Conservation (phyloP, 2,329 filamentous ascomycete species). For the Pyrenophora tritici-repentis region DNA sequence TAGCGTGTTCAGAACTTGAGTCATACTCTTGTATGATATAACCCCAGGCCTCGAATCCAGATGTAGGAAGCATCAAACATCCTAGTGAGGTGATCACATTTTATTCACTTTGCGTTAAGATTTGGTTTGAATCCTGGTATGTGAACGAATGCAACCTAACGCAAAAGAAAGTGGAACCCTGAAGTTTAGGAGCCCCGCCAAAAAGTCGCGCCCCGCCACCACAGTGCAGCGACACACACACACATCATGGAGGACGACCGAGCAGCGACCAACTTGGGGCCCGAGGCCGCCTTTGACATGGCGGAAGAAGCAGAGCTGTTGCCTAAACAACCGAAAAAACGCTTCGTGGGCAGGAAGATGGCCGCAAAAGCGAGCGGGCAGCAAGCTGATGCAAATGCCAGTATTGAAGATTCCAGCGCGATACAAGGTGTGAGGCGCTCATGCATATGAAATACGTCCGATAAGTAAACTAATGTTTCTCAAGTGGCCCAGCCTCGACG, state of each 20-base stretch:
- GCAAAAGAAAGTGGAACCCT: not conserved
- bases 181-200: constrained; percentile 19
- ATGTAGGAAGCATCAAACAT: no score
- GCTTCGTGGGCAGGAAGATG: constrained; percentile 85
- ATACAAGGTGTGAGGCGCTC: constrained; percentile 65
- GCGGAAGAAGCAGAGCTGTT: constrained; percentile 54
- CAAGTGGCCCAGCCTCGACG: constrained; percentile 73
- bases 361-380: constrained; percentile 62
- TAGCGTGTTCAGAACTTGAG: no score
- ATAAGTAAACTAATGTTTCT: constrained; percentile 11
- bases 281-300: constrained; percentile 69
- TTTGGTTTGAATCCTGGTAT: not conserved
- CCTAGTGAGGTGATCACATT: no score
- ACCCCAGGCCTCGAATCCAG: no score
- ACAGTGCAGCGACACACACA: constrained; percentile 12
- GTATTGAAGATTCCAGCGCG: constrained; percentile 66
- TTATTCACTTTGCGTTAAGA: no score
- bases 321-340: constrained; percentile 79
- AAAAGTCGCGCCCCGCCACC: constrained; percentile 20
- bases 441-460: not conserved
- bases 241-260: constrained; percentile 75
- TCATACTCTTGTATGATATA: no score
- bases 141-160: no score
- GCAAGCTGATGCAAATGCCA: constrained; percentile 46
- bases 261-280: constrained; percentile 70